Percentiles rank a stretch among this genome's conserved stretches.
Conservation (phyloP, 768 basidiomycete genomes). For the Lyophyllum decastes region DNA sequence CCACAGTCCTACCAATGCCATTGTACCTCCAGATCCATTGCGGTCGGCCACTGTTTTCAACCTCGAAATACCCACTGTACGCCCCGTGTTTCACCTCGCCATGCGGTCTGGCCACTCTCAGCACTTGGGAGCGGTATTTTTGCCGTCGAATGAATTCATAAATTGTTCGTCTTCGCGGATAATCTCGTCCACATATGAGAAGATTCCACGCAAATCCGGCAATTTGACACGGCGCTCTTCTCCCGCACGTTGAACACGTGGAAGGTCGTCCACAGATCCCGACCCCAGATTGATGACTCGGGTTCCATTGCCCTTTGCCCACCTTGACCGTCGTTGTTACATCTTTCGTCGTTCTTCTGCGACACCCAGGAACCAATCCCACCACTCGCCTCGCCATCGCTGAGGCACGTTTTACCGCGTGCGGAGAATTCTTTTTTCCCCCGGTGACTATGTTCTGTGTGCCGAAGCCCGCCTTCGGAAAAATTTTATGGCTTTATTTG, state of each 20-base stretch:
- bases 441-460: background rate
- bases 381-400: background rate
- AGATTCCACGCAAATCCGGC: background rate
- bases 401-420: background rate
- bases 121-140: background rate
- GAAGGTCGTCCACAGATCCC: conserved; percentile 3
- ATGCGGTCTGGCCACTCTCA: background rate
- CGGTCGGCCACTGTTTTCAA: background rate
- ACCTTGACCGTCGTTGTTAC: background rate
- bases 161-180: background rate
- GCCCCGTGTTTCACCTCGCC: background rate
- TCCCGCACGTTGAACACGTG: conserved; percentile 9
- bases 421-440: background rate
- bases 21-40: background rate
- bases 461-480: background rate
- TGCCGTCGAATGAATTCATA: background rate
- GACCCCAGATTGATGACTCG: background rate
- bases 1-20: background rate
- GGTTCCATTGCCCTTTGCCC: background rate
- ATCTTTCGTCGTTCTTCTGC: background rate
- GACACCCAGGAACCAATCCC: background rate
- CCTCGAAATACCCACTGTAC: background rate
- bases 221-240: background rate
- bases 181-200: background rate
- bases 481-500: too few species aligned